A percentile compares a stretch with the other conserved stretches of the same genome.
phyloP scores from a whole-genome alignment of 176 grass and related monocot species.

The Aegilops umbellulata region DNA sequence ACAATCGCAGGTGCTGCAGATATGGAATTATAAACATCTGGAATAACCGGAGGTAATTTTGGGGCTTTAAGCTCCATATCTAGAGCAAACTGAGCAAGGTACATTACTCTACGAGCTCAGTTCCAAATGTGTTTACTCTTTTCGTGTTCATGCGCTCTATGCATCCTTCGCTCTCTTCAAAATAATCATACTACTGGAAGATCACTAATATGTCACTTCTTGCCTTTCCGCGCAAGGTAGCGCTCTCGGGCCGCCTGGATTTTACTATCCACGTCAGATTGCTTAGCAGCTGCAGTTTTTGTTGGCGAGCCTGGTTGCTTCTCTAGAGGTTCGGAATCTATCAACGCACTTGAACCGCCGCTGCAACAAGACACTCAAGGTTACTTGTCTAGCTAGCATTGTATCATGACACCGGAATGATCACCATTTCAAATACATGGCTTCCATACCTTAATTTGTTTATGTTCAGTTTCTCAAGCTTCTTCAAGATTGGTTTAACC shows the following conservation, averaged over 20 bases:
- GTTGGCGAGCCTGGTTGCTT: background rate
- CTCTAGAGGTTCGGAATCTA: conserved; percentile 21
- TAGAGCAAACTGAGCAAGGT: background rate
- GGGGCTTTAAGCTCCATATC: background rate
- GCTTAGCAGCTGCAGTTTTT: conserved; percentile 34
- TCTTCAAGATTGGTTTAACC: conserved; percentile 80
- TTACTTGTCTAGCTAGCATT: conserved; percentile 1
- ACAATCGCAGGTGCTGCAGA: background rate
- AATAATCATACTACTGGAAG: background rate
- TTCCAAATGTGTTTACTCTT: background rate
- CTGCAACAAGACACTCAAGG: conserved; percentile 35
- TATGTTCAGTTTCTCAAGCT: conserved; percentile 77
- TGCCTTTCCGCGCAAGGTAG: conserved; percentile 79
- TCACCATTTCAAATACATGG: background rate
- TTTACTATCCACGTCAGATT: conserved; percentile 72
- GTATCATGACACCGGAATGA: background rate
- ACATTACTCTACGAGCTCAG: background rate
- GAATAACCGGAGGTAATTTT: background rate
- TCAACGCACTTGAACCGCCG: conserved; percentile 45
- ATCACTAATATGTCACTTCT: conserved; percentile 39
- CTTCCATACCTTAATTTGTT: conserved; percentile 71
- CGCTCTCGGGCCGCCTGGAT: conserved; percentile 91
- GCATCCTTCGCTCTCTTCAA: background rate
- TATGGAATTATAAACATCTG: background rate
- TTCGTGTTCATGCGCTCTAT: background rate